These are phyloP conservation scores for Cercospora sp. DNA, from an alignment of 2,329 filamentous ascomycete species.

Conservation along the genomic window DNA sequence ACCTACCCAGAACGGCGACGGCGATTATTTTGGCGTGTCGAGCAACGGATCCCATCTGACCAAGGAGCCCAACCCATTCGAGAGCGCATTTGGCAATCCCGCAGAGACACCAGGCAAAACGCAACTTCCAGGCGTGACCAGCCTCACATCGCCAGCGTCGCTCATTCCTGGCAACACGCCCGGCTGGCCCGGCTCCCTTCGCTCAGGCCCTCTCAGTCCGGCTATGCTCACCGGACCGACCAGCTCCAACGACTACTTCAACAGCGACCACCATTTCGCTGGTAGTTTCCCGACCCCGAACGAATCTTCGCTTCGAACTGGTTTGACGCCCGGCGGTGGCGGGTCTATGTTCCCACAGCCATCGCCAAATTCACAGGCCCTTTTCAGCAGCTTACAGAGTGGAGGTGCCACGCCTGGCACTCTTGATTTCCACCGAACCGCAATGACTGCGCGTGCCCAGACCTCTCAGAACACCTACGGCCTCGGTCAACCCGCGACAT, in stretches of 20 bases:
- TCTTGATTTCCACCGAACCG: conserved; percentile 91
- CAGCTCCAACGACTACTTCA: conserved; percentile 75
- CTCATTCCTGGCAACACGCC: conserved; percentile 72
- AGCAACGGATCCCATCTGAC: conserved; percentile 55
- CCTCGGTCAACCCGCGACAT: conserved; percentile 42
- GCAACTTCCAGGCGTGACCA: conserved; percentile 83
- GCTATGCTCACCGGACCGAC: conserved; percentile 90
- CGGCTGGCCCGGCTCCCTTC: conserved; percentile 83
- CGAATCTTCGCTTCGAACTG: conserved; percentile 89
- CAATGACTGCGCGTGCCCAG: conserved; percentile 73
- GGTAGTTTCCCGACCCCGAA: conserved; percentile 92
- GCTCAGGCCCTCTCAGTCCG: conserved; percentile 90
- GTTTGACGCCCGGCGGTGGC: conserved; percentile 88
- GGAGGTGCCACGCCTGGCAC: conserved; percentile 86
- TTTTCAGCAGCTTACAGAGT: conserved; percentile 76
- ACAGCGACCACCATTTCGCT: conserved; percentile 68
- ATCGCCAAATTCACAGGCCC: conserved; percentile 79
- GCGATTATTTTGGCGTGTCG: conserved; percentile 53
- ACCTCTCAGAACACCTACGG: conserved; percentile 47
- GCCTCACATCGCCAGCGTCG: conserved; percentile 85
- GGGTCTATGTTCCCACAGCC: conserved; percentile 96
- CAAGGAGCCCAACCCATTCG: conserved; percentile 93
- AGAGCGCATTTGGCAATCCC: conserved; percentile 79
- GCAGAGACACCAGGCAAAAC: conserved; percentile 77
- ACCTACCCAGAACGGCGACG: conserved; percentile 46